Evolutionary conservation across 2,329 filamentous ascomycete genomes (phyloP).

Genomic region (Raffaelea deltoideospora): DNA sequence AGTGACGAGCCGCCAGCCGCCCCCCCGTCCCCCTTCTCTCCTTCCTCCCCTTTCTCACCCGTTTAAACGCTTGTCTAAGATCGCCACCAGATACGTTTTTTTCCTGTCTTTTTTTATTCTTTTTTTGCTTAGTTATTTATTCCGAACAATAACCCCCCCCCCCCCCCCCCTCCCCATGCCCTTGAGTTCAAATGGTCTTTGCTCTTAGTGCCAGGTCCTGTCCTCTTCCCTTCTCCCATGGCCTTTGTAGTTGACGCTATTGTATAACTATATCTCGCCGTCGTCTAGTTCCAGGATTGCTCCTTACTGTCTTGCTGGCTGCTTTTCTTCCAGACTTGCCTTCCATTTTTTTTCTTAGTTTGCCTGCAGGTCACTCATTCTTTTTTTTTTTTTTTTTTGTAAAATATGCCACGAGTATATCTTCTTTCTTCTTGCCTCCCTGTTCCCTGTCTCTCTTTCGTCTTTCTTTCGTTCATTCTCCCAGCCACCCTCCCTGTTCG

Average conservation of each 20-base stretch:
- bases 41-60: no score
- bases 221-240: conserved; percentile 1
- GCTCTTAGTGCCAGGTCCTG: not conserved
- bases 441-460: no score
- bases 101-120: not conserved
- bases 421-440: no score
- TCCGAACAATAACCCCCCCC: not conserved
- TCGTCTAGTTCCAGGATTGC: not conserved
- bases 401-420: no score
- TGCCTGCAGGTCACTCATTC: no score
- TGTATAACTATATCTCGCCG: not conserved
- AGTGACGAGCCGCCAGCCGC: conserved; percentile 9
- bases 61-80: conserved; percentile 9
- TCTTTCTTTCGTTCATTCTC: no score
- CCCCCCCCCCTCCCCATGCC: not conserved
- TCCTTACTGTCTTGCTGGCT: not conserved
- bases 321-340: no score
- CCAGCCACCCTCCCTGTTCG: no score
- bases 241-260: conserved; percentile 1
- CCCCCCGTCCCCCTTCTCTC: no score
- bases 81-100: conserved; percentile 5
- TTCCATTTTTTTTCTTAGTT: no score
- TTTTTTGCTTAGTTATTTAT: not conserved
- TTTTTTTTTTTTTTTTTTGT: no score
- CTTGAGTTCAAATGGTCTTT: not conserved